Percentiles rank a stretch among this genome's conserved stretches.
phyloP scores from a whole-genome alignment of 2,329 filamentous ascomycete species.

The Penicillium sp. region DNA sequence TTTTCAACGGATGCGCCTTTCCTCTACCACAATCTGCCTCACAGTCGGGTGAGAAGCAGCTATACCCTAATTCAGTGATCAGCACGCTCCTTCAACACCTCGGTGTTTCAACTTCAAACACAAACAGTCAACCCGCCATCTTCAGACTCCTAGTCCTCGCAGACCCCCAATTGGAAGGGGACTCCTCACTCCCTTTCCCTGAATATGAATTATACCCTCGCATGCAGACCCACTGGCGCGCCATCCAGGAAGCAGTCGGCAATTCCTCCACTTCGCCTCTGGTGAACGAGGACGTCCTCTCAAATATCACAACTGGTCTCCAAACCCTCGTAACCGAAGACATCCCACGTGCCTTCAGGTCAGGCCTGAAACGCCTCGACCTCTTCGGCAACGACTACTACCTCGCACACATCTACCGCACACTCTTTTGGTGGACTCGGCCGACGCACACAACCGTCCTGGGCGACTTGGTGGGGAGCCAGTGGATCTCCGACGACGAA shows the following conservation, averaged over 20 bases:
- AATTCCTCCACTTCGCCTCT: constrained; percentile 13
- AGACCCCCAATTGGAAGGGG: constrained; percentile 91
- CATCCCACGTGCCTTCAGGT: constrained; percentile 63
- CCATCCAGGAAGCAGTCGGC: constrained; percentile 13
- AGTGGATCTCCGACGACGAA: constrained; percentile 87
- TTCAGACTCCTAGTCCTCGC: constrained; percentile 85
- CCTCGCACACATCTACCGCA: constrained; percentile 86
- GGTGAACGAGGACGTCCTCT: constrained; percentile 19
- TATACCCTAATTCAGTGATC: constrained; percentile 27
- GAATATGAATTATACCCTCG: constrained; percentile 46
- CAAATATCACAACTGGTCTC: constrained; percentile 24
- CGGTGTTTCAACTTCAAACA: constrained; percentile 9
- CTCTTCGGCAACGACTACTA: constrained; percentile 93
- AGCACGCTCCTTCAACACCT: constrained; percentile 41
- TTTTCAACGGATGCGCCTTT: constrained; percentile 78
- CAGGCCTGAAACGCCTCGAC: constrained; percentile 76
- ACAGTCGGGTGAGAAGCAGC: neutral
- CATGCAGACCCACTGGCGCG: constrained; percentile 39
- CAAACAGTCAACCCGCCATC: constrained; percentile 53
- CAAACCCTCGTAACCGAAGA: constrained; percentile 60
- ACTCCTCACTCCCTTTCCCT: constrained; percentile 69
- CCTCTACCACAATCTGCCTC: constrained; percentile 48
- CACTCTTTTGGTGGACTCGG: constrained; percentile 74
- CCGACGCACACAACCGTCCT: constrained; percentile 88
- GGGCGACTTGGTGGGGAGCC: constrained; percentile 87